Base-by-base conservation (phyloP, 352 stramenopile genomes). In the Phytophthora macrochlamydospora region DNA sequence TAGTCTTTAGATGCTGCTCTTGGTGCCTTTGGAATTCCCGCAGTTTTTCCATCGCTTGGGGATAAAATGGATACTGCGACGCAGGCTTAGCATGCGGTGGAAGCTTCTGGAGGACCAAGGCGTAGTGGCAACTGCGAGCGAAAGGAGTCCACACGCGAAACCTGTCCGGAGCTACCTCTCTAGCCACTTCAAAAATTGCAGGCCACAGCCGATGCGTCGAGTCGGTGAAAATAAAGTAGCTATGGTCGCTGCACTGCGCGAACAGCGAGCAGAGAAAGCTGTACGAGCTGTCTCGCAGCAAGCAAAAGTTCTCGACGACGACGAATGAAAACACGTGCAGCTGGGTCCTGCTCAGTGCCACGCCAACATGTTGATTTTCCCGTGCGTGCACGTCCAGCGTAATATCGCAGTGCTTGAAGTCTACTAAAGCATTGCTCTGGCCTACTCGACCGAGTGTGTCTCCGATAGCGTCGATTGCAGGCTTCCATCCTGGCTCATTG, bases 121-220 rank as follows among this genome's bases (percentile, higher is more conserved):
- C 81, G 52, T 85, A 82, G 59, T 92, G 81, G 54, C 83, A 92
- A 9, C 75, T 65, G n/a, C 76, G 67, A 14, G 70, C 74, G 51
- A 86, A 83, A 3, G 83, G 83, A 1, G 76, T 81, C 75, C 78
- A 90, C 9, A 87, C 59, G 7, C 78, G 76, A 54, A 92, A 92
- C 7, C 30, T 55, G 29, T 70, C 55, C 38, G 57, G 49, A 12
- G 62, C 48, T 1, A 69, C 67, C 24, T 71, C 43, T 5, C 65
- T 56, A 11, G 79, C 78, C 31, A 90, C 72, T 4, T 78, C 59
- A 49, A 72, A 81, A 49, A 91, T 87, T 33, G 76, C 59, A 8
- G 81, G 81, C 83, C 83, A 92, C 30, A 92, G 65, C 7, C 83
- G 81, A 72, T 92, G 83, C 4, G 83, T 92, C 44, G 81, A 90